phyloP scores from a whole-genome alignment of 2,329 filamentous ascomycete species.

The Diaporthe helianthi region DNA sequence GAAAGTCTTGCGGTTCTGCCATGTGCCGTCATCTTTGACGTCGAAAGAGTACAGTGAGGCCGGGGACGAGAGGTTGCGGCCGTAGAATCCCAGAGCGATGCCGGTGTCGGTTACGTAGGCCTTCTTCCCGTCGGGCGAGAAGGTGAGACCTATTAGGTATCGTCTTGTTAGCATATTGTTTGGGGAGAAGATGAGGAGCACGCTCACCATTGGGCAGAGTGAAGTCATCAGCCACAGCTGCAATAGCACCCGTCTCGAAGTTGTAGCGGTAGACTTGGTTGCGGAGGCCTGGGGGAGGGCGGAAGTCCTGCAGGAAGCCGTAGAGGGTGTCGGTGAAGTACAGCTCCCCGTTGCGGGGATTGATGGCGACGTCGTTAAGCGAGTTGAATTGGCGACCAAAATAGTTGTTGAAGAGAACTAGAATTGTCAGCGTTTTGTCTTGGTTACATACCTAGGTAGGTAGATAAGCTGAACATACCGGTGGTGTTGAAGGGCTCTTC shows the following conservation, averaged over 20 bases:
- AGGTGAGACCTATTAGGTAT: slow-evolving; percentile 56
- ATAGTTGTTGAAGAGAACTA: slow-evolving; percentile 64
- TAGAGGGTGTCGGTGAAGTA: slow-evolving; percentile 71
- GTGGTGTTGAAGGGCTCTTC: slow-evolving; percentile 58
- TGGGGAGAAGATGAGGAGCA: neutral
- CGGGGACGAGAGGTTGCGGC: slow-evolving; percentile 49
- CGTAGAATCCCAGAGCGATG: slow-evolving; percentile 49
- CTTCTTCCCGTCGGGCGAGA: slow-evolving; percentile 57
- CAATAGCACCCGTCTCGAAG: slow-evolving; percentile 55
- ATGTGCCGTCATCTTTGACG: slow-evolving; percentile 51
- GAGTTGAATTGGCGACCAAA: slow-evolving; percentile 67
- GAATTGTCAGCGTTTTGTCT: neutral
- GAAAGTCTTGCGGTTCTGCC: slow-evolving; percentile 56
- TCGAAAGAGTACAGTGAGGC: slow-evolving; percentile 56
- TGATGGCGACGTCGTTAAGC: slow-evolving; percentile 63
- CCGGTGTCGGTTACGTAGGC: slow-evolving; percentile 65
- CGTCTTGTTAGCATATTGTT: neutral
- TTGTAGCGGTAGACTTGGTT: slow-evolving; percentile 67
- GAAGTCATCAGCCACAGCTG: slow-evolving; percentile 65
- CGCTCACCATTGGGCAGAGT: slow-evolving; percentile 57
- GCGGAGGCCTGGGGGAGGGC: slow-evolving; percentile 58
- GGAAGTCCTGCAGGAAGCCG: slow-evolving; percentile 64
- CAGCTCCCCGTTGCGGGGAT: slow-evolving; percentile 60
- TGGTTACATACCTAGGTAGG: too few relatives aligned
- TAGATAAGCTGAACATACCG: neutral